Evolutionary conservation across 2,329 filamentous ascomycete species (phyloP).

Genomic region (Raffaelea ambrosiae): DNA sequence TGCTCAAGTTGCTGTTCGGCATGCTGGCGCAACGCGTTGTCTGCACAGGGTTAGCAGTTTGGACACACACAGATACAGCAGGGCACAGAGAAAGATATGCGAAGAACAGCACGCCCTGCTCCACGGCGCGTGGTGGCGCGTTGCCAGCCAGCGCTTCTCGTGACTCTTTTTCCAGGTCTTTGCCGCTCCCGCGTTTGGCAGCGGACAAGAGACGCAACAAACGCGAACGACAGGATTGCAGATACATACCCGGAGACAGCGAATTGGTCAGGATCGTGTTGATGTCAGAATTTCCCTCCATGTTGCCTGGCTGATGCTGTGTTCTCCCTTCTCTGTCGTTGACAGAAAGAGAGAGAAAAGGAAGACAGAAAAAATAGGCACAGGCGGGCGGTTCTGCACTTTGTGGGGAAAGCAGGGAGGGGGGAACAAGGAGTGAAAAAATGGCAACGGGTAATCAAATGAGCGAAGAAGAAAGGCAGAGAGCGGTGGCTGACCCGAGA

Average conservation of each 20-base stretch:
- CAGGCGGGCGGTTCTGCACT: constrained; percentile 4
- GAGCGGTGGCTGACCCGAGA: background rate
- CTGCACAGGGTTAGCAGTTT: constrained; percentile 34
- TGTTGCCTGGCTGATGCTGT: constrained; percentile 30
- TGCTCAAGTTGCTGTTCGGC: constrained; percentile 91
- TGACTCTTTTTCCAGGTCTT: too few species aligned
- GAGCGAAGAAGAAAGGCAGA: background rate
- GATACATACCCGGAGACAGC: constrained; percentile 75
- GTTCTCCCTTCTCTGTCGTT: constrained; percentile 6
- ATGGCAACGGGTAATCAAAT: background rate
- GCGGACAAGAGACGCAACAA: background rate
- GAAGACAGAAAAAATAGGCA: background rate
- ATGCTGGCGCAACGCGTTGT: constrained; percentile 79
- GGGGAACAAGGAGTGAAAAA: background rate
- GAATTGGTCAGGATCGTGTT: constrained; percentile 97
- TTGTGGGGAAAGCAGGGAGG: constrained; percentile 3
- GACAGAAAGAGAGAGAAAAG: constrained; percentile 5
- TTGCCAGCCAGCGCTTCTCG: too few species aligned
- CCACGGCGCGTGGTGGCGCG: too few species aligned
- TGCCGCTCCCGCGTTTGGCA: too few species aligned
- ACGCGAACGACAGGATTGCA: background rate
- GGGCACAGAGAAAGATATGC: constrained; percentile 8
- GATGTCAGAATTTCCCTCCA: constrained; percentile 78
- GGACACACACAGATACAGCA: background rate
- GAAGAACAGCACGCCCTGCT: background rate